These are phyloP conservation scores for Rubus parviflorus DNA, from an alignment of 306 rosid genomes.

Conservation along the genomic window DNA sequence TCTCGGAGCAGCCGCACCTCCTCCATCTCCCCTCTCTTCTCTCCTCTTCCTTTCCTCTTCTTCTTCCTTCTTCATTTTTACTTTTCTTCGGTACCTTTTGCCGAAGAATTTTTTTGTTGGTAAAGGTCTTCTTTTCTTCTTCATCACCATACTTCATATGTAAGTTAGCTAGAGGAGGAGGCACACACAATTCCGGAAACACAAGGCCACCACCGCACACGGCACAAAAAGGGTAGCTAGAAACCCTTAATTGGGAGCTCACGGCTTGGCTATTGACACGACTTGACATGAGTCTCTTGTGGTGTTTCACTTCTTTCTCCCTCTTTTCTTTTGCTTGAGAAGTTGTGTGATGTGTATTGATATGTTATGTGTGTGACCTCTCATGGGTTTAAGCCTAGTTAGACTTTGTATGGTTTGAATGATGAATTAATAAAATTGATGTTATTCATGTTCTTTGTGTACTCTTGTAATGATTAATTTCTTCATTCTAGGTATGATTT, in stretches of 20 bases:
- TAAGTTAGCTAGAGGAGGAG: too few relatives aligned
- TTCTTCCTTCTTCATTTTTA: too few relatives aligned
- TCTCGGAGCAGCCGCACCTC: background rate
- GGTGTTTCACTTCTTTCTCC: too few relatives aligned
- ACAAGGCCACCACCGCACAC: background rate
- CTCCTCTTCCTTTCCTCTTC: too few relatives aligned
- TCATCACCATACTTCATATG: too few relatives aligned
- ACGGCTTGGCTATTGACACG: background rate
- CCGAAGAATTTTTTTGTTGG: too few relatives aligned
- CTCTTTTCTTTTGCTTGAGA: too few relatives aligned
- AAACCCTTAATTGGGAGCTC: too few relatives aligned
- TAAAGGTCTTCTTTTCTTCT: too few relatives aligned
- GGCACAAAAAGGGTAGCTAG: background rate
- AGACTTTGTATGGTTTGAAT: background rate
- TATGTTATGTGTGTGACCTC: background rate
- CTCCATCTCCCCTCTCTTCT: too few relatives aligned
- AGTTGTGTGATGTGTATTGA: background rate
- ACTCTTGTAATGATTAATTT: too few relatives aligned
- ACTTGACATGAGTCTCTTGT: background rate
- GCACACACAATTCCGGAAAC: background rate
- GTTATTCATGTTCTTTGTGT: background rate
- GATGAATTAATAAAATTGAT: background rate
- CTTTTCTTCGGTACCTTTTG: too few relatives aligned
- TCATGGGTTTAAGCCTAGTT: background rate
- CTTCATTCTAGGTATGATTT: background rate